These are phyloP conservation scores for Alternaria ventricosa DNA, from an alignment of 2,329 filamentous ascomycete genomes.

Conservation along the genomic window DNA sequence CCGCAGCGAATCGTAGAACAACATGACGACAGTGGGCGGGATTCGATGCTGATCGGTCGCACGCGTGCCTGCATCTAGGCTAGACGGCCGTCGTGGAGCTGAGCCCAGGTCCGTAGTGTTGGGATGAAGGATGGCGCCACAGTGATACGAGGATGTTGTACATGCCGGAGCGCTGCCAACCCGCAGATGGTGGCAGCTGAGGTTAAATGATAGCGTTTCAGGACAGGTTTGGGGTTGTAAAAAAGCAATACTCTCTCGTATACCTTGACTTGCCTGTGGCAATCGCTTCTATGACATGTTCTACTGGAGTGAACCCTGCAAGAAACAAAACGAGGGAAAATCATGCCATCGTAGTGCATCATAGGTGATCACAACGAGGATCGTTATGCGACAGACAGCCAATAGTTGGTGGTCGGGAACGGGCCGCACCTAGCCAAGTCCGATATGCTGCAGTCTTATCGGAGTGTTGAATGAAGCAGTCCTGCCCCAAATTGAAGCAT, in stretches of 20 bases:
- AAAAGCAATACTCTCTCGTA: constrained; percentile 1
- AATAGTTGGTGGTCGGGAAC: constrained; percentile 6
- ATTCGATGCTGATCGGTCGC: constrained; percentile 16
- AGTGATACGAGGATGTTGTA: constrained; percentile 16
- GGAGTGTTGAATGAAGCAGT: not conserved
- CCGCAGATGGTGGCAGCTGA: constrained; percentile 3
- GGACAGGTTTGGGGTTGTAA: not conserved
- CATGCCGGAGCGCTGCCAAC: constrained; percentile 1
- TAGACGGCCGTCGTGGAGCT: constrained; percentile 18
- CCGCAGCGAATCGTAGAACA: constrained; percentile 16
- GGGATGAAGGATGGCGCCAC: constrained; percentile 20
- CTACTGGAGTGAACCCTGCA: not conserved
- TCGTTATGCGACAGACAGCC: not conserved
- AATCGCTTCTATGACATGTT: not conserved
- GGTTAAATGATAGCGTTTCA: constrained; percentile 1
- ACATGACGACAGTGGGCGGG: constrained; percentile 1
- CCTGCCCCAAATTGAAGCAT: not conserved
- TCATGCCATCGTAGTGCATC: not conserved
- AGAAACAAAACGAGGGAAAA: not conserved
- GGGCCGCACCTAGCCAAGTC: constrained; percentile 18
- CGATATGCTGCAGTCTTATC: constrained; percentile 7
- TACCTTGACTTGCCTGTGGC: not conserved
- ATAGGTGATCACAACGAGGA: not conserved
- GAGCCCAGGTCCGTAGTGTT: constrained; percentile 23
- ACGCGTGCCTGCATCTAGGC: constrained; percentile 19